Percentiles rank a stretch among this genome's conserved stretches.
These are phyloP conservation scores for Teunomyces gatunensis DNA, from an alignment of 805 yeast genomes.

Conservation along the genomic window DNA sequence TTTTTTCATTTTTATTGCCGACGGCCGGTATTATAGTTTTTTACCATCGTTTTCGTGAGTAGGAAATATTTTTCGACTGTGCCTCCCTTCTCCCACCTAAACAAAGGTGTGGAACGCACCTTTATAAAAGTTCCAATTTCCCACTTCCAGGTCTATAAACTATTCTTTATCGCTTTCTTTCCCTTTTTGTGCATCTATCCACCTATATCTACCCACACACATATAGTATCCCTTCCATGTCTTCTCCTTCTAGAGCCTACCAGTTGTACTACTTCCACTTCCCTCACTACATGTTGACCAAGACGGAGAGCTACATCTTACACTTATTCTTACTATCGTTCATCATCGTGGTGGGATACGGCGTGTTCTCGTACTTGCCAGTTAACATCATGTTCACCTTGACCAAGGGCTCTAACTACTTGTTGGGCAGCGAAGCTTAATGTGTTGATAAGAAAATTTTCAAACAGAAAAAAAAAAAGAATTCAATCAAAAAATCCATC, in stretches of 20 bases:
- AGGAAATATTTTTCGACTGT: slow-evolving; percentile 3
- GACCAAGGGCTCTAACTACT: slow-evolving; percentile 33
- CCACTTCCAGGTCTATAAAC: background rate
- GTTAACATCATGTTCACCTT: slow-evolving; percentile 27
- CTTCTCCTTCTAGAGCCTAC: slow-evolving; percentile 7
- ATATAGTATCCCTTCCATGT: background rate
- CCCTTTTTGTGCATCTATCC: background rate
- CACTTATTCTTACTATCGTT: slow-evolving; percentile 22
- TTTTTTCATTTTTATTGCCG: background rate
- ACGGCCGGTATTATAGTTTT: background rate
- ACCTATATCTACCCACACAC: background rate
- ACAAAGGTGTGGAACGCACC: background rate
- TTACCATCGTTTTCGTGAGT: background rate
- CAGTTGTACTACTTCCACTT: slow-evolving; percentile 41
- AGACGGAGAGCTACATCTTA: slow-evolving; percentile 32
- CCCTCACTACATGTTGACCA: slow-evolving; percentile 51
- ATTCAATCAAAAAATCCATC: too few species aligned
- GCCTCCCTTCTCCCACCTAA: background rate
- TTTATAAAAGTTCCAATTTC: background rate
- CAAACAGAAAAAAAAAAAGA: background rate
- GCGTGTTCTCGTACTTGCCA: slow-evolving; percentile 25
- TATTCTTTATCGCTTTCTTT: background rate
- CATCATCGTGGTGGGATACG: slow-evolving; percentile 24
- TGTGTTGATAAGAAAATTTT: background rate
- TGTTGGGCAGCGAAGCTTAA: slow-evolving; percentile 26